phyloP scores from a whole-genome alignment of 2,329 filamentous ascomycete genomes.

The Alternaria sp. region DNA sequence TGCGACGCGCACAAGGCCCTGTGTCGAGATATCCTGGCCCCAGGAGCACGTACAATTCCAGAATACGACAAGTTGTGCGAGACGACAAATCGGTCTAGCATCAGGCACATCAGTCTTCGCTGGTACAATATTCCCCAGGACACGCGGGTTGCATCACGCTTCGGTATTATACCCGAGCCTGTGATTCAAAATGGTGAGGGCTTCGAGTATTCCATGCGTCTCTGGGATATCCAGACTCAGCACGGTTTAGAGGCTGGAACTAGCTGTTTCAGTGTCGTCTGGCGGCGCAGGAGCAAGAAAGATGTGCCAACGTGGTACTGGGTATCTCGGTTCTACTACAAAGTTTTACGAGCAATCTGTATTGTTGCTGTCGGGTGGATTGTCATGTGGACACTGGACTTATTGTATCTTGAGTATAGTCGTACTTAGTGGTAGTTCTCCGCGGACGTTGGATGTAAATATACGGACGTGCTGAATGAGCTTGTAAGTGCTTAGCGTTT shows the following conservation, averaged over 20 bases:
- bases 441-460: background rate
- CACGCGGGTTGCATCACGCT: background rate
- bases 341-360: background rate
- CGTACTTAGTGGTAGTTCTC: background rate
- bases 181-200: background rate
- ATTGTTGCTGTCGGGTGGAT: background rate
- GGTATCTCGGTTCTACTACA: background rate
- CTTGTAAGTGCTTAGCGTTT: background rate
- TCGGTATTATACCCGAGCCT: background rate
- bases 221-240: background rate
- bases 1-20: background rate
- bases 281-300: background rate
- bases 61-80: background rate
- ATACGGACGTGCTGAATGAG: background rate
- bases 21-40: background rate
- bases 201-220: background rate
- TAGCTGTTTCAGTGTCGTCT: background rate
- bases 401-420: background rate
- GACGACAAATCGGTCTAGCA: background rate
- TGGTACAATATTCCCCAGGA: background rate
- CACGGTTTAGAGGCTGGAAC: fast-evolving
- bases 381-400: background rate
- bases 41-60: background rate
- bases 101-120: background rate
- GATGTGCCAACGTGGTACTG: background rate